These are phyloP conservation scores for Cladophialophora immunda DNA, from an alignment of 2,329 filamentous ascomycete genomes.

Conservation along the genomic window DNA sequence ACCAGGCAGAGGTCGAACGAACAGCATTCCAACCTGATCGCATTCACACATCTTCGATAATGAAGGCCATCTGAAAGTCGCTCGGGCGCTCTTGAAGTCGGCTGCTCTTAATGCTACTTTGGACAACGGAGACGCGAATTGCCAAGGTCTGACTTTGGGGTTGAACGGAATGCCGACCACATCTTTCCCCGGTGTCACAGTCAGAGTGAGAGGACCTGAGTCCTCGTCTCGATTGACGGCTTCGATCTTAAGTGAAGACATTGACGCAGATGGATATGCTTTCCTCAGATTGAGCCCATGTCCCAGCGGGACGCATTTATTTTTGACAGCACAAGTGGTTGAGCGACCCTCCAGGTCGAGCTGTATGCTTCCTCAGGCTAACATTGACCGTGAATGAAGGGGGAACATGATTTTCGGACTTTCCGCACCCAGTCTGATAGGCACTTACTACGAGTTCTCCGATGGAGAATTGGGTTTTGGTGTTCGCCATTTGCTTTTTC, in stretches of 20 bases:
- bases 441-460: not conserved
- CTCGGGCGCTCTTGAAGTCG: not conserved
- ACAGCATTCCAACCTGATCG: not conserved
- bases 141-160: not conserved
- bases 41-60: not conserved
- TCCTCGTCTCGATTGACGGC: not conserved
- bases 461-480: not conserved
- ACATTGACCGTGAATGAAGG: not conserved
- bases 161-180: not conserved
- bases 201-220: not conserved
- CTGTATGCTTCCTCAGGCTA: not conserved
- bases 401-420: not conserved
- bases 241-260: not conserved
- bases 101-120: not conserved
- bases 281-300: not conserved
- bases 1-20: not conserved
- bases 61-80: not conserved
- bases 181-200: not conserved
- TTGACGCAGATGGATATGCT: not conserved
- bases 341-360: not conserved
- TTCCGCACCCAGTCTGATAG: not conserved
- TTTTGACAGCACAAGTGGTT: not conserved
- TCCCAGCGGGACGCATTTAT: not conserved
- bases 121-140: not conserved
- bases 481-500: not conserved